These are phyloP conservation scores for Candida saitoana DNA, from an alignment of 805 yeast genomes.

Conservation along the genomic window DNA sequence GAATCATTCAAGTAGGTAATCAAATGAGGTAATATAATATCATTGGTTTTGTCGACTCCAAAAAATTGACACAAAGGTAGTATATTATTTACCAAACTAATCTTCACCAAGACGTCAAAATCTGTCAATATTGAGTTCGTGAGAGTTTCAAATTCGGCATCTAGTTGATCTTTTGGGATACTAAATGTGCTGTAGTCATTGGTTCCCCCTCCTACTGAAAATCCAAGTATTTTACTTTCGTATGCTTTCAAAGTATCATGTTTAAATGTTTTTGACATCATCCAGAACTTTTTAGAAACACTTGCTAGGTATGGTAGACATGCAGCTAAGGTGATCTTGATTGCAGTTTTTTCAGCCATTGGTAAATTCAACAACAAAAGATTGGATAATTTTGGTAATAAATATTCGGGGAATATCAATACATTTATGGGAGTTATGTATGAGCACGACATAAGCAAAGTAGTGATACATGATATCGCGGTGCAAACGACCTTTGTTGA, in stretches of 20 bases:
- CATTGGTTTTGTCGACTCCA: conserved; percentile 85
- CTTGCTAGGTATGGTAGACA: conserved; percentile 71
- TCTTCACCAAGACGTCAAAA: conserved; percentile 57
- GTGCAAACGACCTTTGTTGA: conserved; percentile 61
- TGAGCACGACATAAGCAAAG: conserved; percentile 59
- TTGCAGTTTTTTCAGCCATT: conserved; percentile 24
- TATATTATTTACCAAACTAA: conserved; percentile 67
- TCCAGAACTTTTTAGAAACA: conserved; percentile 59
- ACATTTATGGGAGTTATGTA: conserved; percentile 71
- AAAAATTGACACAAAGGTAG: conserved; percentile 74
- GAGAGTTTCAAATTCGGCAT: conserved; percentile 59
- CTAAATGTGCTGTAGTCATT: conserved; percentile 19
- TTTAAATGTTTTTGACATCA: conserved; percentile 52
- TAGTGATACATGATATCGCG: conserved; percentile 64
- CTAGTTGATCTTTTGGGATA: conserved; percentile 40
- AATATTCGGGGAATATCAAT: conserved; percentile 74
- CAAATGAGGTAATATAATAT: conserved; percentile 80
- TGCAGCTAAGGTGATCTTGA: conserved; percentile 66
- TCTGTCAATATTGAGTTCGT: conserved; percentile 69
- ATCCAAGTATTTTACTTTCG: conserved; percentile 7
- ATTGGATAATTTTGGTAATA: conserved; percentile 60
- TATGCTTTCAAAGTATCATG: conserved; percentile 11
- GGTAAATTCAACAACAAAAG: conserved; percentile 22
- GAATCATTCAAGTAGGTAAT: conserved; percentile 88
- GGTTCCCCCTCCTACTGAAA: conserved; percentile 17